Conservation (phyloP, 345 rosid genomes). For the Diplotaxis tenuifolia region DNA sequence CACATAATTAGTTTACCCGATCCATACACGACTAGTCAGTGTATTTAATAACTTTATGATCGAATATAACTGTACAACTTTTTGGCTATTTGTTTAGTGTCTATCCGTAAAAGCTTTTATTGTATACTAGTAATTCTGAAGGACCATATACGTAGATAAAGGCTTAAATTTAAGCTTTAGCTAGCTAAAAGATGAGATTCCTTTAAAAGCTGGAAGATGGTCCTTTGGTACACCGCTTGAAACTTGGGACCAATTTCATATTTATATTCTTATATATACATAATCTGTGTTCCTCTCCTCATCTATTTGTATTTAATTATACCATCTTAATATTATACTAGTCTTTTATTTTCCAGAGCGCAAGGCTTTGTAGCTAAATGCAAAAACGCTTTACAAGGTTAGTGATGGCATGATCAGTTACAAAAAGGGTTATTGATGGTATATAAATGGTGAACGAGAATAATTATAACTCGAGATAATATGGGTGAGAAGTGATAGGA, state of each 20-base stretch:
- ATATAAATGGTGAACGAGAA: neutral
- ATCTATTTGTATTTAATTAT: neutral
- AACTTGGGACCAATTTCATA: conserved; percentile 37
- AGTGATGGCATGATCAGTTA: no score
- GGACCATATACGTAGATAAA: conserved; percentile 35
- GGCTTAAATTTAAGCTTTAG: conserved; percentile 32
- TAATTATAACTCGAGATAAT: neutral
- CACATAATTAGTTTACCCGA: neutral
- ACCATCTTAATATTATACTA: neutral
- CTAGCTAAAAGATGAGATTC: conserved; percentile 34
- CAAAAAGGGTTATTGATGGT: neutral
- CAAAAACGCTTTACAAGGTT: neutral
- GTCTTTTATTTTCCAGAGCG: neutral
- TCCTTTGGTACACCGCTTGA: conserved; percentile 36
- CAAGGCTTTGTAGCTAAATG: neutral
- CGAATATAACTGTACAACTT: neutral
- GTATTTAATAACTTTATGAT: neutral
- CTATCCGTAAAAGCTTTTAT: conserved; percentile 13
- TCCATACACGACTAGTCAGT: neutral
- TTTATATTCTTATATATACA: conserved; percentile 19
- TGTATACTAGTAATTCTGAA: conserved; percentile 12
- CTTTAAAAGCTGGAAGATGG: conserved; percentile 31
- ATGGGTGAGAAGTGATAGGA: neutral
- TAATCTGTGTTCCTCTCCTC: neutral
- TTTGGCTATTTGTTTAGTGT: neutral